Evolutionary conservation across 495 filamentous ascomycete genomes (phyloP), one percentile per base, ranked within the genome.

Genomic region (Penicillium crystallinum): DNA sequence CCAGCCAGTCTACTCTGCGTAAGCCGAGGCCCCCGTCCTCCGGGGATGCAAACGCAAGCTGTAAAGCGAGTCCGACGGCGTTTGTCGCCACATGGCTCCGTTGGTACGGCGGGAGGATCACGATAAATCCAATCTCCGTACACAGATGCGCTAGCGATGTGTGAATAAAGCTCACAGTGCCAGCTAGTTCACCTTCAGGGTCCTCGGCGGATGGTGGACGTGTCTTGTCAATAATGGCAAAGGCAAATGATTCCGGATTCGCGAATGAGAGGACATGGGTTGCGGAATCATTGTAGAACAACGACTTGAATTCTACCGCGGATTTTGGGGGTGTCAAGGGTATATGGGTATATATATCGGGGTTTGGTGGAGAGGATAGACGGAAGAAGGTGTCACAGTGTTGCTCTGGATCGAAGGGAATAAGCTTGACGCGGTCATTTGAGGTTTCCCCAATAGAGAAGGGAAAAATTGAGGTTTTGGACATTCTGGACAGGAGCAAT

Each of bases 201-300:
- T 64, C 61, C 19, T 61, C 61, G 4, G 46, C 0, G 1, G 61
- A 61, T 4, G 61, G 7, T 1, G 53, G 52, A 5, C 52, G 49
- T 4, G 58, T 58, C 35, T 58, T 61, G 53, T 64, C 61, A 14
- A 64, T 58, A 2, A 64, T 56, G 8, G 61, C 58, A 37, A 58
- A 64, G 7, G 61, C 46, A 17, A 64, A 58, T 15, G 61, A 56
- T 6, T 50, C 49, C 1, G 49, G 61, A 11, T 61, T 64, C 6
- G 54, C 21, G 38, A 61, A 61, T 11, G 60, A 60, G 0, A 63
- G 43, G 12, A 63, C 53, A 3, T 51, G 19, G 7, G 10, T 53
- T 18, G 40, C 7, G 19, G 40, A 41, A 11, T 40, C 19, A 12
- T 36, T 29, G 37, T 49, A 21, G 46, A 64, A 64, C 7, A 46